Evolutionary conservation across 2,329 filamentous ascomycete species (phyloP).

Genomic region (Beauveria caledonica): DNA sequence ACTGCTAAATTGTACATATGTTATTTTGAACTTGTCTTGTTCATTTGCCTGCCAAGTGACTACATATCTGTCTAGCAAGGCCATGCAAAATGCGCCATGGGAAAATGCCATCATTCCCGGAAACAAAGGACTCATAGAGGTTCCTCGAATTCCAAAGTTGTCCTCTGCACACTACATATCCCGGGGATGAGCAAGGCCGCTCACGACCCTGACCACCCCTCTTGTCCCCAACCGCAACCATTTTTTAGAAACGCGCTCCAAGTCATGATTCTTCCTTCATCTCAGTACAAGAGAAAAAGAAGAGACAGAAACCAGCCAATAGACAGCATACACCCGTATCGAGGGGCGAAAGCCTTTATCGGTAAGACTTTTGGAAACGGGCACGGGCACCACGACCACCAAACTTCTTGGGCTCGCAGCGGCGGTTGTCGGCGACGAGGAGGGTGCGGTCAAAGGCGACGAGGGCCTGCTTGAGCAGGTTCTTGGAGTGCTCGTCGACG

Average conservation of each 20-base stretch:
- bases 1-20: neutral
- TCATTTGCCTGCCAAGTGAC: conserved; percentile 9
- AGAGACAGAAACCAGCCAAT: neutral
- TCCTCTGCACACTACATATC: conserved; percentile 10
- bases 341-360: conserved; percentile 51
- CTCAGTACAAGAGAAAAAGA: neutral
- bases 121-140: neutral
- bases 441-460: conserved; percentile 95
- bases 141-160: neutral
- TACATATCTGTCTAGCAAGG: conserved; percentile 9
- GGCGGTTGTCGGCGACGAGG: conserved; percentile 97
- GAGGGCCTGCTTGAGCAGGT: conserved; percentile 95
- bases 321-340: neutral
- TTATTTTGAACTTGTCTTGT: conserved; percentile 5
- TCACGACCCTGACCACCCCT: neutral
- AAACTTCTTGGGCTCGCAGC: conserved; percentile 99
- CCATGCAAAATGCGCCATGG: conserved; percentile 12
- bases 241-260: conserved; percentile 4
- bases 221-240: neutral
- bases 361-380: conserved; percentile 99
- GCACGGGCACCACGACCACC: conserved; percentile 88
- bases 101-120: neutral
- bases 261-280: conserved; percentile 1
- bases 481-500: conserved; percentile 99
- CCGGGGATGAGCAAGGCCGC: neutral